phyloP scores from a whole-genome alignment of 208 protist genomes.

The Jaenimonas drosophilae region DNA sequence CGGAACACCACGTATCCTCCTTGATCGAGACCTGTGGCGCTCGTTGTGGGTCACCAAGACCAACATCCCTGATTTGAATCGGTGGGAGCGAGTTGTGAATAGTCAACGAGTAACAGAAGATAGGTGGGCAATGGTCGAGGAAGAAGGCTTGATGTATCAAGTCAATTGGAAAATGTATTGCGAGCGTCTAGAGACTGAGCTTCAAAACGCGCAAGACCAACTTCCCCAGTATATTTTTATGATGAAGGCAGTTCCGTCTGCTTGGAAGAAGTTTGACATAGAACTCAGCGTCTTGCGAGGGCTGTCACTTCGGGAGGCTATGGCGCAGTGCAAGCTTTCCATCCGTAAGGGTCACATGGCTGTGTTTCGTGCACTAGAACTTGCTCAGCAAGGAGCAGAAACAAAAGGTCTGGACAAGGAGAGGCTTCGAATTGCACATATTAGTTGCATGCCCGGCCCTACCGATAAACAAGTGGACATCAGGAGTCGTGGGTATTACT shows the following conservation, averaged over 20 bases:
- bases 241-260: constrained; percentile 80
- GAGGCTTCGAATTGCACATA: constrained; percentile 71
- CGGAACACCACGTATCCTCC: constrained; percentile 74
- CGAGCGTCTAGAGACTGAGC: constrained; percentile 79
- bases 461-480: constrained; percentile 89
- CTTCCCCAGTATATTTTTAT: constrained; percentile 78
- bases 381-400: constrained; percentile 81
- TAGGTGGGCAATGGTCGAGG: constrained; percentile 79
- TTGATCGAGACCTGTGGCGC: constrained; percentile 74
- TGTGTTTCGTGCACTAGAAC: constrained; percentile 73
- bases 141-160: constrained; percentile 75
- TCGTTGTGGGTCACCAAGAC: constrained; percentile 55
- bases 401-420: constrained; percentile 85
- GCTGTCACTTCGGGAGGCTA: constrained; percentile 82
- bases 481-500: constrained; percentile 76
- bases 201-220: constrained; percentile 65
- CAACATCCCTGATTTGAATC: constrained; percentile 72
- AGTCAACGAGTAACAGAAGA: constrained; percentile 81
- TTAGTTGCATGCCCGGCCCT: constrained; percentile 76
- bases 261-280: constrained; percentile 89
- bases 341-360: constrained; percentile 82
- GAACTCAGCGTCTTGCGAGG: constrained; percentile 75
- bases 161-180: constrained; percentile 89
- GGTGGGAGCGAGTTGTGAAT: constrained; percentile 89
- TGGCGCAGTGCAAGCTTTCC: constrained; percentile 86